phyloP scores from a whole-genome alignment of 2,329 filamentous ascomycete genomes.

The Aspergillus versicolor region DNA sequence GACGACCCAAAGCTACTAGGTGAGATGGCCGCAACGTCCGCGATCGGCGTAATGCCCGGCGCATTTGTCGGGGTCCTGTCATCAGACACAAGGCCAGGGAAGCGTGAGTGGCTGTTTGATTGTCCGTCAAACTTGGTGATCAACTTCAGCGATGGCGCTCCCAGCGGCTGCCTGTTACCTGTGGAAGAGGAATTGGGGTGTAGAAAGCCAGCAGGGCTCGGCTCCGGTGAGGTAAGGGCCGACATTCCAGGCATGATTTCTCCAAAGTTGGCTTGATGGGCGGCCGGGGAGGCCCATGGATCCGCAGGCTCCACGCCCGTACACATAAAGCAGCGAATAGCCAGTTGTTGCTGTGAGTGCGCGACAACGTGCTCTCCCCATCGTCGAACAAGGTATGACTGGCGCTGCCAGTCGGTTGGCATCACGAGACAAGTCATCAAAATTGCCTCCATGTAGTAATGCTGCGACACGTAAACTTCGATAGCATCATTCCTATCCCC shows the following conservation, averaged over 20 bases:
- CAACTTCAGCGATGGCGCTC: conserved; percentile 81
- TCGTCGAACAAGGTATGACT: conserved; percentile 82
- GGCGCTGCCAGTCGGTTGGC: conserved; percentile 85
- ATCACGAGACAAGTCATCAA: conserved; percentile 81
- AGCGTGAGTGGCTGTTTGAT: conserved; percentile 57
- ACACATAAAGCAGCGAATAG: conserved; percentile 90
- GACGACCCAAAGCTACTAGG: conserved; percentile 65
- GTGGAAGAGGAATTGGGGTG: conserved; percentile 46
- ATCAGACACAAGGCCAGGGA: conserved; percentile 56
- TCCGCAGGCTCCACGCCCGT: conserved; percentile 81
- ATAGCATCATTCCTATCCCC: conserved; percentile 93
- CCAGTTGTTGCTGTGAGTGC: conserved; percentile 82
- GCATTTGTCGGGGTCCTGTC: conserved; percentile 71
- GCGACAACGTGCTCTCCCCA: conserved; percentile 93
- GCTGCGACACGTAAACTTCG: conserved; percentile 91
- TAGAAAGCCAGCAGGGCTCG: conserved; percentile 21
- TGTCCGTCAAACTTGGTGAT: conserved; percentile 77
- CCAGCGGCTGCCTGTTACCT: conserved; percentile 63
- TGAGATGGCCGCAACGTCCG: conserved; percentile 69
- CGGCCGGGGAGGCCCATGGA: conserved; percentile 83
- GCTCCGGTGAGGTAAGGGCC: conserved; percentile 56
- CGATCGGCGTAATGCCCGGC: conserved; percentile 83
- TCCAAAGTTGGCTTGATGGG: conserved; percentile 58
- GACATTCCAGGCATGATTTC: conserved; percentile 27
- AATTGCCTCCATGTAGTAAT: conserved; percentile 87